A percentile compares a stretch with the other conserved stretches of the same genome.
Evolutionary conservation across 306 rosid genomes (phyloP).

Genomic region (Medicago truncatula): DNA sequence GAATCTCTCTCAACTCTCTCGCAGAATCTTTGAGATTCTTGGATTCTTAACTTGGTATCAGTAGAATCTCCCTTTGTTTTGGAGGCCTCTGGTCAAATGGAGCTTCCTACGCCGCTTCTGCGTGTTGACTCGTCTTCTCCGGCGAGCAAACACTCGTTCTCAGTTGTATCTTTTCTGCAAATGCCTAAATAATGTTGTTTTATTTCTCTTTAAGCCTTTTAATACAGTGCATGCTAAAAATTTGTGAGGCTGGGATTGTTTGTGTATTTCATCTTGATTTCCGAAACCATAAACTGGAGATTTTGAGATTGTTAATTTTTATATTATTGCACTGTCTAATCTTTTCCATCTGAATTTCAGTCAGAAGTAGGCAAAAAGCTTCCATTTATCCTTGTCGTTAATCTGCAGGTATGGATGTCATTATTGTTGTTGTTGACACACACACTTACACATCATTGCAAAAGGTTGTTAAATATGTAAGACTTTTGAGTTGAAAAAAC

Average conservation of each 20-base stretch:
- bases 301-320: conserved; percentile 22
- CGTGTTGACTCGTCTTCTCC: too few relatives aligned
- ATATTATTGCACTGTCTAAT: conserved; percentile 37
- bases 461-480: conserved; percentile 30
- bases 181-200: conserved; percentile 23
- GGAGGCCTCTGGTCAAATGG: too few relatives aligned
- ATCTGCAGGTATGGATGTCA: conserved; percentile 80
- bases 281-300: conserved; percentile 20
- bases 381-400: conserved; percentile 82
- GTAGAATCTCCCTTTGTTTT: too few relatives aligned
- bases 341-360: conserved; percentile 59
- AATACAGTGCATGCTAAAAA: conserved; percentile 25
- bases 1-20: too few relatives aligned
- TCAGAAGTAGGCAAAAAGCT: conserved; percentile 86
- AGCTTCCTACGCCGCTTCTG: too few relatives aligned
- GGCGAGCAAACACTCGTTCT: too few relatives aligned
- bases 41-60: too few relatives aligned
- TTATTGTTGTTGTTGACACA: conserved; percentile 1
- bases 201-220: conserved; percentile 25
- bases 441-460: background rate
- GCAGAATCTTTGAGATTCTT: too few relatives aligned
- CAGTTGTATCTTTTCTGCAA: conserved; percentile 35
- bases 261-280: conserved; percentile 30
- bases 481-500: conserved; percentile 18
- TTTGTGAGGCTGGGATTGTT: conserved; percentile 27